Percentiles rank a stretch among this genome's conserved stretches.
phyloP scores from a whole-genome alignment of 441 rosid genomes.

The Monsonia emarginata region DNA sequence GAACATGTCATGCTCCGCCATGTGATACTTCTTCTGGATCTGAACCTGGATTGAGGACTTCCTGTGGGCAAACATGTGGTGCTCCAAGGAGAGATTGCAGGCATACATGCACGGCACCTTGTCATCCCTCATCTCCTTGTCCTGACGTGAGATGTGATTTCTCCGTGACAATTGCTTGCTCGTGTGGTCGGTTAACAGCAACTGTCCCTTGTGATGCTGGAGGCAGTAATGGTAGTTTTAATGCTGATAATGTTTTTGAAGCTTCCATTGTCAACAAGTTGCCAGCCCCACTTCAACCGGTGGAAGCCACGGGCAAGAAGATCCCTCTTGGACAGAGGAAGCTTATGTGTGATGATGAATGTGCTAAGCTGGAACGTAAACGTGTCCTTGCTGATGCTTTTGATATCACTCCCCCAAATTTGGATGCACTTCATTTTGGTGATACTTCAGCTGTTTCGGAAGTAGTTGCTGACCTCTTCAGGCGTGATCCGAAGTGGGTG shows the following conservation, averaged over 20 bases:
- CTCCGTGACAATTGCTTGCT: constrained; percentile 67
- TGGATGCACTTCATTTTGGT: constrained; percentile 89
- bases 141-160: constrained; percentile 82
- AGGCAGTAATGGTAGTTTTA: constrained; percentile 36
- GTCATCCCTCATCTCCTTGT: constrained; percentile 78
- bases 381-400: constrained; percentile 90
- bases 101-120: constrained; percentile 68
- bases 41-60: constrained; percentile 42
- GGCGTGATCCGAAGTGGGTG: constrained; percentile 95
- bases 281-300: constrained; percentile 67
- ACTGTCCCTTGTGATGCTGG: constrained; percentile 90
- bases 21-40: constrained; percentile 44
- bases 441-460: constrained; percentile 64
- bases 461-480: constrained; percentile 59
- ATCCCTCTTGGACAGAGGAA: constrained; percentile 85
- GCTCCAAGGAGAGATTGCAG: constrained; percentile 93
- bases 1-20: constrained; percentile 73
- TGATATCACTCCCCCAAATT: constrained; percentile 62
- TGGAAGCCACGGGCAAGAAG: constrained; percentile 46
- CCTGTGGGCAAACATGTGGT: constrained; percentile 93
- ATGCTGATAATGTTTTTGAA: constrained; percentile 46
- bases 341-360: constrained; percentile 79
- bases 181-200: constrained; percentile 71
- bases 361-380: constrained; percentile 86
- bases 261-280: constrained; percentile 64